Conservation (phyloP, 116 monocot genomes). For the Dioscorea cayenensis region DNA sequence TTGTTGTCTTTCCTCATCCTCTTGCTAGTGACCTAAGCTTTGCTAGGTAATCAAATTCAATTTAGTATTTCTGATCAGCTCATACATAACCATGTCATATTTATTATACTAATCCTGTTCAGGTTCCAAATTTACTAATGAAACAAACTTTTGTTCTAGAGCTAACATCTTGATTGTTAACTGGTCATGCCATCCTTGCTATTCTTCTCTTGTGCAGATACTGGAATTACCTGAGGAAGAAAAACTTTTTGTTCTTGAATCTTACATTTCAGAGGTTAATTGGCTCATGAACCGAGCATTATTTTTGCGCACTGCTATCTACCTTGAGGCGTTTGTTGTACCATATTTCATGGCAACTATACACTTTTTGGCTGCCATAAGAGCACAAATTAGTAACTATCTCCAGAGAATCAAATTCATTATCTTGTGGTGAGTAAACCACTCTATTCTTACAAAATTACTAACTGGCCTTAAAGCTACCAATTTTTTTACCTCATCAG, state of each 20-base stretch:
- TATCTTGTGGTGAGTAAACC: constrained; percentile 48
- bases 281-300: constrained; percentile 98
- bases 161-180: constrained; percentile 76
- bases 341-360: constrained; percentile 85
- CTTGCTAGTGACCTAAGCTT: constrained; percentile 97
- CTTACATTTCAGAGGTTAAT: constrained; percentile 81
- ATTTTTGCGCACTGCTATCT: constrained; percentile 81
- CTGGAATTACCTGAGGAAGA: constrained; percentile 98
- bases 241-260: constrained; percentile 98
- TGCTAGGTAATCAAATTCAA: constrained; percentile 42
- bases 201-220: constrained; percentile 41
- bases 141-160: not conserved
- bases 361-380: constrained; percentile 63
- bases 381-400: constrained; percentile 48
- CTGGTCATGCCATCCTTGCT: constrained; percentile 22
- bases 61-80: not conserved
- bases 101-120: constrained; percentile 4
- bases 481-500: no score
- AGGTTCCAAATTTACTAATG: constrained; percentile 38
- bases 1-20: constrained; percentile 96
- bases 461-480: not conserved
- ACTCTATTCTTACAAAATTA: not conserved
- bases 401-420: constrained; percentile 24
- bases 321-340: constrained; percentile 82
- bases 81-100: not conserved